These are phyloP conservation scores for Dendrobium chrysotoxum DNA, from an alignment of 106 monocot genomes.

Conservation along the genomic window DNA sequence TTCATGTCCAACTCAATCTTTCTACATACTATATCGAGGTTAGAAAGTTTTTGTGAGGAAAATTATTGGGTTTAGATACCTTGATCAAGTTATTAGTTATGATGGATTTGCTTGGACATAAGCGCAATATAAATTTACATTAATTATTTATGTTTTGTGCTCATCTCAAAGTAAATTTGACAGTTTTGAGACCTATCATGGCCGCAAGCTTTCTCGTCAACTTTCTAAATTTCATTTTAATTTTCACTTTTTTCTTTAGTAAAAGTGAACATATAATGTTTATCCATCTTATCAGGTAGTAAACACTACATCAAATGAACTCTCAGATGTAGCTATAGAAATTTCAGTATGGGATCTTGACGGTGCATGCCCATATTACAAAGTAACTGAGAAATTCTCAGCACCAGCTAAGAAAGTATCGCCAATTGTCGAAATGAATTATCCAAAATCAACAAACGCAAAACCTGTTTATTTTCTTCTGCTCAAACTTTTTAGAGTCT, in stretches of 20 bases:
- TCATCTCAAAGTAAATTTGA: no score
- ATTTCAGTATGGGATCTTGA: conserved; percentile 88
- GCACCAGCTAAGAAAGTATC: conserved; percentile 65
- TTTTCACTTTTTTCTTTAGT: no score
- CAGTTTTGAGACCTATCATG: no score
- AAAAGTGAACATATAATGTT: not conserved
- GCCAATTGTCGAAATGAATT: conserved; percentile 53
- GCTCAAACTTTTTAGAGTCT: conserved; percentile 70
- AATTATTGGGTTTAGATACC: not conserved
- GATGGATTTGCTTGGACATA: no score
- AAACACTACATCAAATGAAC: conserved; percentile 67
- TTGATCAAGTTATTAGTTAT: no score
- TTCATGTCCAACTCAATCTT: conserved; percentile 92
- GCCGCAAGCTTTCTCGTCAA: not conserved
- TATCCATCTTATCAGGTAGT: conserved; percentile 49
- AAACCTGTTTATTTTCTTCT: conserved; percentile 90
- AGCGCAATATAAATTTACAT: no score
- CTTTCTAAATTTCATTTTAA: no score
- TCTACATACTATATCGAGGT: conserved; percentile 77
- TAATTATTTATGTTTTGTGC: no score
- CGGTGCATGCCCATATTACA: conserved; percentile 67
- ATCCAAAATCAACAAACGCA: conserved; percentile 56
- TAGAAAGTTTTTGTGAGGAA: not conserved
- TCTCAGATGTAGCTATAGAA: conserved; percentile 67
- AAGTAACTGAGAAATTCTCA: conserved; percentile 52